These are phyloP conservation scores for Corchorus capsularis DNA, from an alignment of 345 rosid genomes.

Conservation along the genomic window DNA sequence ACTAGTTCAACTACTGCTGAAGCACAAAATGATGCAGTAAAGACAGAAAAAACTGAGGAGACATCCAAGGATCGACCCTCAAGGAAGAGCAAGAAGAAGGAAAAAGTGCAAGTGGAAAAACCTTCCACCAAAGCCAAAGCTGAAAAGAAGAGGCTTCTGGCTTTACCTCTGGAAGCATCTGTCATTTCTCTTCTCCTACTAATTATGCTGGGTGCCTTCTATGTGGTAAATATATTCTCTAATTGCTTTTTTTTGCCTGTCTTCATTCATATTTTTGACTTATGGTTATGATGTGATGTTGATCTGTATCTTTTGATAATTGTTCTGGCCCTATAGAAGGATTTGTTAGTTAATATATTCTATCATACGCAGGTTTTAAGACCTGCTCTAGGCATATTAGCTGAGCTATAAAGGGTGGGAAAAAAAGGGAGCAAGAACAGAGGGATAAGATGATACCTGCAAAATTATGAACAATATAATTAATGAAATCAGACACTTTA, in stretches of 20 bases:
- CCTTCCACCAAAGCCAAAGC: conserved; percentile 48
- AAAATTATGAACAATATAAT: too few relatives aligned
- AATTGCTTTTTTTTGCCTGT: conserved; percentile 9
- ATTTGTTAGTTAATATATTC: background rate
- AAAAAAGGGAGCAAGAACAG: background rate
- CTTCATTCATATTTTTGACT: background rate
- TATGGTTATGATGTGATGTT: background rate
- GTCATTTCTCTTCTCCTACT: conserved; percentile 78
- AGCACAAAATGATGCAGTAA: conserved; percentile 43
- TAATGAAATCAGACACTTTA: too few relatives aligned
- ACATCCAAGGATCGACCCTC: conserved; percentile 54
- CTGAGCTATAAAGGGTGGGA: too few relatives aligned
- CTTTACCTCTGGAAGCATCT: conserved; percentile 83
- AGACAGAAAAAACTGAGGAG: conserved; percentile 54
- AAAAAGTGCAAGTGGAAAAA: conserved; percentile 59
- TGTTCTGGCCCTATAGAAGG: background rate
- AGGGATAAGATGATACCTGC: too few relatives aligned
- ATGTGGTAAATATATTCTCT: conserved; percentile 69
- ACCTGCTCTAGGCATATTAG: too few relatives aligned
- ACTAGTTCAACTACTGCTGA: conserved; percentile 36
- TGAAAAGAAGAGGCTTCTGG: conserved; percentile 76
- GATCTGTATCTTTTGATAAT: background rate
- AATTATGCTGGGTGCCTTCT: conserved; percentile 89
- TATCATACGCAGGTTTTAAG: too few relatives aligned
- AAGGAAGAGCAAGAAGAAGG: conserved; percentile 72